phyloP scores from a whole-genome alignment of 495 filamentous ascomycete species.

The Penicillium egyptiacum region DNA sequence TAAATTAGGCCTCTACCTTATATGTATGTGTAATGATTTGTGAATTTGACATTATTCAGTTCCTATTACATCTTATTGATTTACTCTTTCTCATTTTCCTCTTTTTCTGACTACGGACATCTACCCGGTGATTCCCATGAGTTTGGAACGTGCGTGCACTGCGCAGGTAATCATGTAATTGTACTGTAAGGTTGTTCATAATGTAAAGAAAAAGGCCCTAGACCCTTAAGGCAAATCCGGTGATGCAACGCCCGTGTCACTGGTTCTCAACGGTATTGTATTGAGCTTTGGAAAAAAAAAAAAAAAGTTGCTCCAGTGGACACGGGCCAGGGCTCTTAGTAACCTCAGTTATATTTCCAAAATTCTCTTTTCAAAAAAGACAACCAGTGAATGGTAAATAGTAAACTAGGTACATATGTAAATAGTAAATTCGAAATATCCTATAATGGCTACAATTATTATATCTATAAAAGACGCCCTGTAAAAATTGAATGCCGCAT shows the following conservation, averaged over 20 bases:
- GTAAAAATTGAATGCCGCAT: conserved; percentile 11
- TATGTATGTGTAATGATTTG: background rate
- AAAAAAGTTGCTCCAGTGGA: conserved; percentile 25
- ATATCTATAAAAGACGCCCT: background rate
- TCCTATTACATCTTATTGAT: background rate
- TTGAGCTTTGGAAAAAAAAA: conserved; percentile 5
- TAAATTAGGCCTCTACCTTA: background rate
- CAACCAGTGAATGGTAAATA: background rate
- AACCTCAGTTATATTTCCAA: background rate
- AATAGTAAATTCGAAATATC: background rate
- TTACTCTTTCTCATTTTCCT: background rate
- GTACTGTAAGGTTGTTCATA: conserved; percentile 22
- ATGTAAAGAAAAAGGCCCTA: conserved; percentile 14
- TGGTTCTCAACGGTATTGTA: conserved; percentile 4
- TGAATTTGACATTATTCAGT: background rate
- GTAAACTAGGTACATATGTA: too few relatives aligned
- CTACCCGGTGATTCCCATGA: background rate
- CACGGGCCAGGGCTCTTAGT: conserved; percentile 15
- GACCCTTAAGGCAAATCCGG: conserved; percentile 13
- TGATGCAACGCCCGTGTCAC: conserved; percentile 36
- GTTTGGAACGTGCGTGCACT: background rate
- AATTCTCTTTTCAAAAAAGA: too few relatives aligned
- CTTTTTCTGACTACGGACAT: background rate
- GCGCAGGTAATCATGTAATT: background rate
- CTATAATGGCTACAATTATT: background rate